Base-by-base conservation (phyloP, 1,284 basidiomycete genomes). In the Puccinia triticina region DNA sequence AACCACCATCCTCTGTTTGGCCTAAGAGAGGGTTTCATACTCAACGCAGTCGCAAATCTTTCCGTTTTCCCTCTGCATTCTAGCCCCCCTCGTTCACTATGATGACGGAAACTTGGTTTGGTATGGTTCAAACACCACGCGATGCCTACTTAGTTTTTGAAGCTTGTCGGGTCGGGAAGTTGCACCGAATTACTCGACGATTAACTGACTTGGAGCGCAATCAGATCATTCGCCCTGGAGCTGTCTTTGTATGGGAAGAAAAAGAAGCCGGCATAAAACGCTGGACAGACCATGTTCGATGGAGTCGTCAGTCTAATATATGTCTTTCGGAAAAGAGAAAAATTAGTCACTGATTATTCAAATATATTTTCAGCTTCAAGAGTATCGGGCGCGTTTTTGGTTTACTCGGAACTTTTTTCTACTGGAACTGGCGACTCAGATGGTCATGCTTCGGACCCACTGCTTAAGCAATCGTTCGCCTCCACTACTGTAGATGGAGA, bases 241-340 rank as follows among this genome's bases (percentile, higher is more conserved):
- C 85, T 10, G 83, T 84, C 2, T 86, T 86, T 57, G 84, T 85
- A 18, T 86, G 84, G 84, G 85, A 85, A 40, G 85, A 86, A 55
- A 84, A 84, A 43, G 85, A 86, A 59, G 84, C 85, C 0, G 85
- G 85, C 7, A 86, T 86, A n/a, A 82, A 84, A 10, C 82, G 85
- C 11, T 86, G 85, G 85, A 85, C 85, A 1, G 85, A 85, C 64
- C 85, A 85, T 76, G 83, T 86, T 74, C 85, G 85, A 46, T 86
- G 85, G 85, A 85, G 84, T 79, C 85, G 85, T 85, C 55, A 72
- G 85, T 84, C 1, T 29, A n/a, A 48, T 32, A 61, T 72, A 26
- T n/a, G 55, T 7, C 32, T 37, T 53, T 50, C 46, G 53, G 32
- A 26, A 29, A 74, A 32, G 53, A 40, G 34, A 40, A 57, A 64